Conservation (phyloP, 345 rosid genomes). For the Melaleuca quinquenervia region DNA sequence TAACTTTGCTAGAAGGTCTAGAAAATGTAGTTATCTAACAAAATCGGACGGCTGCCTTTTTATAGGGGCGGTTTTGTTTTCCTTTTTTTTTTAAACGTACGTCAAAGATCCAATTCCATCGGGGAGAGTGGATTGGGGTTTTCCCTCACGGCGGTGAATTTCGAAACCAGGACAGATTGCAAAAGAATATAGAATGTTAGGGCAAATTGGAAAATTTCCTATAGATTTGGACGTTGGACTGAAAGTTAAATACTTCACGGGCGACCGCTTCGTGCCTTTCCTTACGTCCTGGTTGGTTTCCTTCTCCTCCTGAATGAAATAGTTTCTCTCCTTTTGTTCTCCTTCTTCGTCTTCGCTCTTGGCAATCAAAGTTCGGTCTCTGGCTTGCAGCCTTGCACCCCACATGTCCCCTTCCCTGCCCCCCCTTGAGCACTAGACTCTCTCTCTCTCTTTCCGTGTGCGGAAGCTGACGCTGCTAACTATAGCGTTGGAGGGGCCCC, state of each 20-base stretch:
- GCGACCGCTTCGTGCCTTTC: not conserved
- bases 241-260: not conserved
- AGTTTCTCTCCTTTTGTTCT: not conserved
- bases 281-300: not conserved
- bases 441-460: not conserved
- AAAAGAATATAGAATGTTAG: not conserved
- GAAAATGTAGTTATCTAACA: no score
- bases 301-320: not conserved
- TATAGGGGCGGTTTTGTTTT: no score
- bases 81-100: no score
- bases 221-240: not conserved
- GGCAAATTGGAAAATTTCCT: not conserved
- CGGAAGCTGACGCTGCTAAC: conserved; percentile 13
- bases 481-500: conserved; percentile 27
- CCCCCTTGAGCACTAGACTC: no score
- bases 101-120: no score
- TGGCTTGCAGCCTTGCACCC: no score
- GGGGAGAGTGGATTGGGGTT: not conserved
- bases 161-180: not conserved
- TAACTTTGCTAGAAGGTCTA: no score
- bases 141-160: not conserved
- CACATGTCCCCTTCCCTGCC: no score
- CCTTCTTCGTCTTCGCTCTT: not conserved
- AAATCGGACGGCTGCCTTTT: no score
- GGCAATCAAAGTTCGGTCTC: no score